Base-by-base conservation (phyloP, 306 rosid genomes). In the Quercus parvula region DNA sequence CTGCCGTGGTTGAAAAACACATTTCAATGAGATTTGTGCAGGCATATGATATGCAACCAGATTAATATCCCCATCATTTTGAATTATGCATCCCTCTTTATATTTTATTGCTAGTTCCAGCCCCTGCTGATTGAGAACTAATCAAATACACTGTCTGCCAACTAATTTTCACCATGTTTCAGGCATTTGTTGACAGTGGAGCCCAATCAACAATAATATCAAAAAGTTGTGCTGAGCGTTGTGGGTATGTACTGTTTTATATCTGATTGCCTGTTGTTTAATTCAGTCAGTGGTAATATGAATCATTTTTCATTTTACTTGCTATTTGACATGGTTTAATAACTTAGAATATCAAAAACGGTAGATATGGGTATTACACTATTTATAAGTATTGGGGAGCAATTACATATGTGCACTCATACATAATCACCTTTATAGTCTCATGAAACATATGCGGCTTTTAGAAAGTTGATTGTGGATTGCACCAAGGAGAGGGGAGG, bases 161-260 rank as follows among this genome's bases (percentile, higher is more conserved):
- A 55, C 7, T 62, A 22, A 1, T 56, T 76, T 77, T 62, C 17
- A 59, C 80, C 77, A 79, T 72, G 68, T 77, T 85, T 79, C 87
- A 95, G 99, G 99, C 99, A 83, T 95, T 95, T 88, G 98, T 95
- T 73, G 99, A 95, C 75, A 95, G 99, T 78, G 99, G 99, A 84
- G 99, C 99, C 25, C 99, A 95, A 74, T 93, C 99, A 71, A 95
- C 99, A 63, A 95, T 95, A 70, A 95, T 95, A 85, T 95, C 99
- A 46, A 95, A 95, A 91, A 91, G 87, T 76, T 95, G 99, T 69
- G 99, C 98, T 75, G 99, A 95, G 86, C 91, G 95, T 68, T 90
- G 88, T 70, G 99, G 99, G 99, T 95, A 93, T 77, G 97, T 79
- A 62, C 68, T 73, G 25, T 54, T 75, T 55, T 75, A 18, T 52